Evolutionary conservation across 2,329 filamentous ascomycete species (phyloP).

Genomic region (Ceratocystis eucalypticola): DNA sequence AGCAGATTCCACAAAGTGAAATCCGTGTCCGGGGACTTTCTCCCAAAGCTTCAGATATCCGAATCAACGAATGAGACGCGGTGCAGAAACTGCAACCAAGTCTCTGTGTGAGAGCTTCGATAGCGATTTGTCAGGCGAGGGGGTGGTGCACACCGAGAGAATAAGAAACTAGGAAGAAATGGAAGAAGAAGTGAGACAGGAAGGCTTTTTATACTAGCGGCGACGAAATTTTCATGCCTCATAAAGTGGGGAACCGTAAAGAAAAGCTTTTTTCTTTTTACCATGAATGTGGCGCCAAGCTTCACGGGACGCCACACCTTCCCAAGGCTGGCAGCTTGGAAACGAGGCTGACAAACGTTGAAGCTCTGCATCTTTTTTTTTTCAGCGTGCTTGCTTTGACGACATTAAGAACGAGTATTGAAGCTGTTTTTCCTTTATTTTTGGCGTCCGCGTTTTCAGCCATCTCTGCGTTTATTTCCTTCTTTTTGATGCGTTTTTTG

Average conservation of each 20-base stretch:
- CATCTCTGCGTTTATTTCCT: not conserved
- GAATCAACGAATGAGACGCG: constrained; percentile 25
- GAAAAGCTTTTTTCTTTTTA: not conserved
- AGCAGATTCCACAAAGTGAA: constrained; percentile 28
- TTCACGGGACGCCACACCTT: not conserved
- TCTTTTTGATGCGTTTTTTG: not conserved
- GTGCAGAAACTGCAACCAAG: constrained; percentile 11
- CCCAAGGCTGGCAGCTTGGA: not conserved
- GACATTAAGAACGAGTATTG: not conserved
- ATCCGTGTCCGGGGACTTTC: constrained; percentile 98
- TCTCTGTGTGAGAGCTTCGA: constrained; percentile 96
- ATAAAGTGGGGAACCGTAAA: too few species aligned
- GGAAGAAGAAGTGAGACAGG: constrained; percentile 16
- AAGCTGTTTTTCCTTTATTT: not conserved
- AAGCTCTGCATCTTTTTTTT: not conserved
- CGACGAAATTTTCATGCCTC: not conserved
- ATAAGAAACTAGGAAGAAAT: constrained; percentile 22
- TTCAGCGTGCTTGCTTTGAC: not conserved
- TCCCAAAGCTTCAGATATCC: constrained; percentile 64
- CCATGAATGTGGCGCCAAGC: too few species aligned
- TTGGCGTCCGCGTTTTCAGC: not conserved
- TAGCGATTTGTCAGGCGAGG: constrained; percentile 99
- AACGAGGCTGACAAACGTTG: constrained; percentile 1
- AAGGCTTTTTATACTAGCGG: constrained; percentile 6
- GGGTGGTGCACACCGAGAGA: constrained; percentile 42